These are phyloP conservation scores for Suillus tomentosus DNA, from an alignment of 768 basidiomycete species.

Conservation along the genomic window DNA sequence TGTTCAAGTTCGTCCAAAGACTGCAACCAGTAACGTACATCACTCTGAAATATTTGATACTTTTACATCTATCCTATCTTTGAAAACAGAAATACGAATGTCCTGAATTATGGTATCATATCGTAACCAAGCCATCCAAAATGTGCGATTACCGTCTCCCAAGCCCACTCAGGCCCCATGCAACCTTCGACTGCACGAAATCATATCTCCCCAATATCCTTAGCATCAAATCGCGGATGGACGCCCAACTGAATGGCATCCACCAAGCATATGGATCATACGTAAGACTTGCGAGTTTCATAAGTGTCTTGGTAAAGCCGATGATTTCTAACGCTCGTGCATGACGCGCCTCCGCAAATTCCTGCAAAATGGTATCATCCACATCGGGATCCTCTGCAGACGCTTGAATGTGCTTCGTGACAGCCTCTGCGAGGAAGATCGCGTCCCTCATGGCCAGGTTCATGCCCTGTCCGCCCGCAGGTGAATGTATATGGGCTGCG, in stretches of 20 bases:
- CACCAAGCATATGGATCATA: slow-evolving; percentile 23
- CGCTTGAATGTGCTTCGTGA: slow-evolving; percentile 38
- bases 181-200: slow-evolving; percentile 19
- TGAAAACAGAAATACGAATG: too few species aligned
- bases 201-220: slow-evolving; percentile 22
- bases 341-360: too few species aligned
- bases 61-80: too few species aligned
- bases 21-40: too few species aligned
- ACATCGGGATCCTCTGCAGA: neutral
- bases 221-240: slow-evolving; percentile 31
- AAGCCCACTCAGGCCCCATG: slow-evolving; percentile 30
- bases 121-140: too few species aligned
- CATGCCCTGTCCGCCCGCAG: slow-evolving; percentile 59
- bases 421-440: slow-evolving; percentile 43
- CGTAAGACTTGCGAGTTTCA: slow-evolving; percentile 25
- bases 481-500: slow-evolving; percentile 17
- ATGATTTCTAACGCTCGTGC: slow-evolving; percentile 34
- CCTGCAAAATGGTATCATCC: too few species aligned
- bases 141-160: slow-evolving; percentile 20
- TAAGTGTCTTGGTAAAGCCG: slow-evolving; percentile 38
- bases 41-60: too few species aligned
- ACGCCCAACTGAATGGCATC: slow-evolving; percentile 28
- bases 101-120: neutral
- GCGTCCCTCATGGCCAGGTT: slow-evolving; percentile 59
- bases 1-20: too few species aligned